Conservation (phyloP, 805 yeast genomes). For the Danielia oregonensis region DNA sequence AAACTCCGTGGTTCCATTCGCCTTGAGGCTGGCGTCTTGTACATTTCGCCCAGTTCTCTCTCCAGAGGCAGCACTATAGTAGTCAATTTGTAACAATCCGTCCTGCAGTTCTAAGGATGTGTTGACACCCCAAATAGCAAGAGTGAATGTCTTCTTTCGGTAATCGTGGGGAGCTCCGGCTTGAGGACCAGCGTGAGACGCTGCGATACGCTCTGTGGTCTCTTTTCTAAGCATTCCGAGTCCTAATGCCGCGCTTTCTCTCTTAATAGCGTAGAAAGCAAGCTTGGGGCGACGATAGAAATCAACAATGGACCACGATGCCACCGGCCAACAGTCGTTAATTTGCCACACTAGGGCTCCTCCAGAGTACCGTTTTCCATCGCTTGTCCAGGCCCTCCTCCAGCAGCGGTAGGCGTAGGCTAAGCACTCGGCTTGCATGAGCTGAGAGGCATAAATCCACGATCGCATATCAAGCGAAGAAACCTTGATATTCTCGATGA, state of each 20-base stretch:
- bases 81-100: conserved; percentile 23
- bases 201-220: background rate
- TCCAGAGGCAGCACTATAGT: conserved; percentile 32
- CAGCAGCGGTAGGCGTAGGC: conserved; percentile 44
- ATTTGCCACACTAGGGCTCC: conserved; percentile 55
- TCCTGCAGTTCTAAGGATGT: conserved; percentile 16
- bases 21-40: conserved; percentile 11
- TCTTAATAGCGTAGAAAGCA: conserved; percentile 44
- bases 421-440: conserved; percentile 50
- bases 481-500: conserved; percentile 42
- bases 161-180: conserved; percentile 22
- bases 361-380: conserved; percentile 32
- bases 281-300: conserved; percentile 40
- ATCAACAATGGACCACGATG: conserved; percentile 50
- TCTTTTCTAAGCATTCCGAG: conserved; percentile 27
- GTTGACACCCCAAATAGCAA: conserved; percentile 43
- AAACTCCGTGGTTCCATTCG: conserved; percentile 32
- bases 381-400: conserved; percentile 44
- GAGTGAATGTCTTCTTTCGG: conserved; percentile 17
- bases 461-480: conserved; percentile 29
- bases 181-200: conserved; percentile 1
- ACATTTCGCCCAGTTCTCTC: conserved; percentile 14
- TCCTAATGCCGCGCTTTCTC: conserved; percentile 34
- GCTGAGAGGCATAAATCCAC: conserved; percentile 51
- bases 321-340: conserved; percentile 52